Evolutionary conservation across 2,329 filamentous ascomycete genomes (phyloP), one percentile per base, ranked within the genome.

Genomic region (Fusarium newnesense): DNA sequence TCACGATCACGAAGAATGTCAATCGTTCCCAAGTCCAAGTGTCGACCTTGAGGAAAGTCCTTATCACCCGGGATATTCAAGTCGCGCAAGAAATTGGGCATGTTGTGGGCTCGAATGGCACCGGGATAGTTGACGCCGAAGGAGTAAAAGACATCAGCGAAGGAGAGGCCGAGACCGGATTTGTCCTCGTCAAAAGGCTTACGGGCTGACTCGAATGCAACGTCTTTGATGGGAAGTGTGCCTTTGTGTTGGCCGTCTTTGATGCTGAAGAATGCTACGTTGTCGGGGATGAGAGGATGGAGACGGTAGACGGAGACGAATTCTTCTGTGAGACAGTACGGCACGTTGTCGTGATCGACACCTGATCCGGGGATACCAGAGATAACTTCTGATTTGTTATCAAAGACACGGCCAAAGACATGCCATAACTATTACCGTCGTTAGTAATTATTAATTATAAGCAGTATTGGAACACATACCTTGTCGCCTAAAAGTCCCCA

Each of bases 1-100:
- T 72, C 69, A 12, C 69, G 69, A 10, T 72, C 69, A 19, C 69
- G 69, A 10, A 72, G 69, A 3, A 72, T 72, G 12, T 72, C 69
- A 4, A 72, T 72, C 3, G 64, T 56, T 19, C 69, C 64, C 10
- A 72, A 12, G 7, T 72, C 69, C 15, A 72, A 11, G 28, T 72
- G 69, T 24, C 69, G 44, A 2, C 69, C 69, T 0, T 64, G 15
- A 1, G 53, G 64, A 4, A 72, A 72, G 47, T 72, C 69, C 2
- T 72, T 57, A 2, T 72, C 69, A 0, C 26, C 39, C 0, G 69
- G 69, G 2, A 72, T 28, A 4, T 42, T 39, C 53, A 72, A 28
- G 26, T 72, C 69, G 0, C 69, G 64, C 0, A 72, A 3, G 47
- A 72, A 72, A 9, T 72, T 60, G 1, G 69, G 69, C 64, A 69